phyloP scores from a whole-genome alignment of 805 yeast species.

The Cyberlindnera japonica region DNA sequence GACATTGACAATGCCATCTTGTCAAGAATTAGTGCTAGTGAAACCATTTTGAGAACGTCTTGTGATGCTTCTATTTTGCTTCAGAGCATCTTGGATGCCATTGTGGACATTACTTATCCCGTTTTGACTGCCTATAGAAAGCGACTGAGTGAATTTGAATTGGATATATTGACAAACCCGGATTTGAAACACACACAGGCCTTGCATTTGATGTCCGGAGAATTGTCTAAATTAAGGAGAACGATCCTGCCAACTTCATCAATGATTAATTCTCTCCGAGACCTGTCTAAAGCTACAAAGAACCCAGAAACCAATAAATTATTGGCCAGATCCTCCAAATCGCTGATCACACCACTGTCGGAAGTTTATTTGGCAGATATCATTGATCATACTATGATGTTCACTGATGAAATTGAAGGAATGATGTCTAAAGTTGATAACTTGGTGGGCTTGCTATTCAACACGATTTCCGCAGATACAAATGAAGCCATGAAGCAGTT shows the following conservation, averaged over 20 bases:
- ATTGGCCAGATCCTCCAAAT: background rate
- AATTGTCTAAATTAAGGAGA: constrained; percentile 44
- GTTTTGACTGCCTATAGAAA: constrained; percentile 49
- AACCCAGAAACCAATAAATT: constrained; percentile 5
- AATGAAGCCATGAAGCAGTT: constrained; percentile 52
- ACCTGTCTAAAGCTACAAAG: constrained; percentile 28
- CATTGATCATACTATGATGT: constrained; percentile 50
- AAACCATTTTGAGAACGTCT: constrained; percentile 47
- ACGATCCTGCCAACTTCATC: constrained; percentile 46
- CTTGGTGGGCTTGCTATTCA: constrained; percentile 49
- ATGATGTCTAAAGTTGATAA: constrained; percentile 51
- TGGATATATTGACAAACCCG: constrained; percentile 48
- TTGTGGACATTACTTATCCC: constrained; percentile 51
- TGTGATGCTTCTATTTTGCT: constrained; percentile 49
- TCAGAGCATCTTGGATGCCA: constrained; percentile 52
- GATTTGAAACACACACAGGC: constrained; percentile 48
- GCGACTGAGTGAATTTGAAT: constrained; percentile 45
- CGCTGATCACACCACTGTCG: constrained; percentile 39
- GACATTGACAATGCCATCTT: constrained; percentile 51
- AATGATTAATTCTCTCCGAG: constrained; percentile 43
- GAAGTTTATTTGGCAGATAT: constrained; percentile 52
- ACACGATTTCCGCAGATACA: constrained; percentile 53
- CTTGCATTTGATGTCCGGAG: constrained; percentile 51
- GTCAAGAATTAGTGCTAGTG: constrained; percentile 40
- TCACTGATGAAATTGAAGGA: constrained; percentile 49